phyloP scores from a whole-genome alignment of 495 filamentous ascomycete genomes.

The Collariella sp. region DNA sequence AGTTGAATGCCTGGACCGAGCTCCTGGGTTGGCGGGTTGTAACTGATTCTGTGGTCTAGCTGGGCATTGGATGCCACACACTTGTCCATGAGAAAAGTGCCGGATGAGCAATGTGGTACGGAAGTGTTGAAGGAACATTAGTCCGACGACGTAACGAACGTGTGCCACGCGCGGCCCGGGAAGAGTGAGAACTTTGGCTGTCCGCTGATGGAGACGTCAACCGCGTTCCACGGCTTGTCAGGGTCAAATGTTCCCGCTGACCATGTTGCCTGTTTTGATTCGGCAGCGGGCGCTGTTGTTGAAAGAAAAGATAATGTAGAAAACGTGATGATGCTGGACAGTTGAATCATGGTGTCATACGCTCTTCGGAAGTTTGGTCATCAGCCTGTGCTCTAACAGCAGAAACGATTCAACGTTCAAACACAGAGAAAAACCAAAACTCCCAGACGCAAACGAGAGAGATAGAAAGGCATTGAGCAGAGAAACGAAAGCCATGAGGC shows the following conservation, averaged over 20 bases:
- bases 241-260: constrained; percentile 18
- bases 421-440: no score
- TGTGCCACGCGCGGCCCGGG: constrained; percentile 15
- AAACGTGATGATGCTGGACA: background rate
- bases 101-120: background rate
- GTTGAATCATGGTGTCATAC: no score
- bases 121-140: constrained; percentile 1
- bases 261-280: background rate
- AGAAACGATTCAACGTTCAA: no score
- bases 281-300: background rate
- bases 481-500: no score
- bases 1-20: background rate
- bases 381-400: no score
- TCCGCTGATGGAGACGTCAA: constrained; percentile 25
- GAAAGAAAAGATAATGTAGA: background rate
- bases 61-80: no score
- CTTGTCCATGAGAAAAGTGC: no score
- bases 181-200: constrained; percentile 25
- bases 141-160: background rate
- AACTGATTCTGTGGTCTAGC: no score
- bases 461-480: no score
- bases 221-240: constrained; percentile 32
- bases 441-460: no score
- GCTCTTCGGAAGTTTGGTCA: no score
- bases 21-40: no score